Percentiles rank a stretch among this genome's conserved stretches.
These are phyloP conservation scores for Mercurialis annua DNA, from an alignment of 345 rosid genomes.

Conservation along the genomic window DNA sequence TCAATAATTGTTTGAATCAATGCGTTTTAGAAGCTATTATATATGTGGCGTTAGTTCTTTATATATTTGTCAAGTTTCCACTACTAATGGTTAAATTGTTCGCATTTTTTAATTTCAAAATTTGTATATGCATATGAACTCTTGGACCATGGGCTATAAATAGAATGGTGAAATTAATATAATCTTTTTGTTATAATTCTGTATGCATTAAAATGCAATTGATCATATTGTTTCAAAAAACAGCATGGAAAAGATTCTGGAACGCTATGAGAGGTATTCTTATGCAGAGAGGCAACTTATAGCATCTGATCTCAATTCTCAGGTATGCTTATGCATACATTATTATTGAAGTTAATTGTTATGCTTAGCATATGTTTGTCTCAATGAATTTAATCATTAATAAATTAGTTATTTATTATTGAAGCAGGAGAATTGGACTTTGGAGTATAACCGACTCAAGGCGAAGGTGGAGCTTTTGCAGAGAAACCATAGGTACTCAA, in stretches of 20 bases:
- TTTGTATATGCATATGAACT: too few relatives aligned
- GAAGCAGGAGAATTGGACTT: constrained; percentile 72
- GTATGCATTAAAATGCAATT: too few relatives aligned
- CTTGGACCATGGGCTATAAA: too few relatives aligned
- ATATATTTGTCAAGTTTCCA: too few relatives aligned
- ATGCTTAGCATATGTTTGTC: background rate
- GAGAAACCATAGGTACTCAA: constrained; percentile 66
- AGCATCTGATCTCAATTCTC: constrained; percentile 19
- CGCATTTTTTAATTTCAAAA: too few relatives aligned
- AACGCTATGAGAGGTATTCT: constrained; percentile 30
- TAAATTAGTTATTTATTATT: too few relatives aligned
- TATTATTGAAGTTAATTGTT: background rate
- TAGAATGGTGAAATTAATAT: too few relatives aligned
- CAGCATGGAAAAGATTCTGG: constrained; percentile 38
- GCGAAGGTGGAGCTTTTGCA: constrained; percentile 81
- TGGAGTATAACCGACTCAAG: constrained; percentile 77
- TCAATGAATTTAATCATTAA: background rate
- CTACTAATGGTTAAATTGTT: too few relatives aligned
- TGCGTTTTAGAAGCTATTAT: too few relatives aligned
- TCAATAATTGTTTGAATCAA: too few relatives aligned
- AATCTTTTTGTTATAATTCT: too few relatives aligned
- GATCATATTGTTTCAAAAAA: constrained; percentile 7
- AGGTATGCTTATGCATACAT: background rate
- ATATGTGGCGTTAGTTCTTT: too few relatives aligned
- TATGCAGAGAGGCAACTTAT: constrained; percentile 26